Evolutionary conservation across 129 eudicot species (phyloP), one percentile per base, ranked within the genome.

Genomic region (Kitagawia praeruptora): DNA sequence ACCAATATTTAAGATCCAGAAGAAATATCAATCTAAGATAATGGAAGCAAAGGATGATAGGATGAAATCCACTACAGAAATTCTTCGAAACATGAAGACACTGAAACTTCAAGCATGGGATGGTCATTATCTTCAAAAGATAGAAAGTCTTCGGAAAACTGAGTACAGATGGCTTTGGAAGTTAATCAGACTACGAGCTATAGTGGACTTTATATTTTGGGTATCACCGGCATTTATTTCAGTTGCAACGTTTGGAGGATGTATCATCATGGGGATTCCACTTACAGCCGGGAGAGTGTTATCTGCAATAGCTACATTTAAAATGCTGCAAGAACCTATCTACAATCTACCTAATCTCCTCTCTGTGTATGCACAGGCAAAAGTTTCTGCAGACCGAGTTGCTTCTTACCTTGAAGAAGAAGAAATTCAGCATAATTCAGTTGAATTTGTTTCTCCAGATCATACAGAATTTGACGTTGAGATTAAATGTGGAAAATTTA

Each of bases 91-190:
- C 81, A 90, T 95, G 76, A 95, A 90, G 90, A 90, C 93, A 4
- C 81, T 95, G 44, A 95, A 95, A 81, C 96, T 95, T 53, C 99
- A 95, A 84, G 97, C 99, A 8, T 95, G 99, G 99, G 99, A 95
- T 78, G 77, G 61, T 25, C 83, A 86, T 80, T 95, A 88, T 78
- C 89, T 89, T 25, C 48, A 80, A 1, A 95, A 87, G 79, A 80
- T 95, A 18, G 88, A 86, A 81, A 74, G 77, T 74, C 81, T 92
- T 18, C 83, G 99, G 83, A 84, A 76, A 63, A 86, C 28, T 0
- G 99, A 95, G 83, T 83, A 83, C 73, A 76, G 48, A 34, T 95
- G 99, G 96, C 71, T 95, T 1, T 89, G 97, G 94, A 95, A 86
- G 79, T 90, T 93, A 5, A 85, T 92, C 18, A 87, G 88, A 74